phyloP scores from a whole-genome alignment of 495 filamentous ascomycete genomes.

The Tuber indicum region DNA sequence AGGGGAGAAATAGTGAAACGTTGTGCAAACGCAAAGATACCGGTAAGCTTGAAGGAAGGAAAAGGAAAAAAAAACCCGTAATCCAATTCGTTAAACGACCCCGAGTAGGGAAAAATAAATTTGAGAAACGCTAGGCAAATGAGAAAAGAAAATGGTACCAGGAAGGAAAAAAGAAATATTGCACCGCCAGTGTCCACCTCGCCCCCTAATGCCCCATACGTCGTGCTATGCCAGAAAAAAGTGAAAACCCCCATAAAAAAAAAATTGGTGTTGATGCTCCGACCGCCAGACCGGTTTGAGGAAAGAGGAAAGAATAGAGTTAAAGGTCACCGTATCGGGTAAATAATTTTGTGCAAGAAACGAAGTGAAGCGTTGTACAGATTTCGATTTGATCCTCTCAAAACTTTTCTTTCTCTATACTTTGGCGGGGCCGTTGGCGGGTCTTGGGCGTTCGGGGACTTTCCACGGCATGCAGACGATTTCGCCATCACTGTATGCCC shows the following conservation, averaged over 20 bases:
- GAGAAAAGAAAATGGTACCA: background rate
- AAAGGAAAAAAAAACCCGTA: background rate
- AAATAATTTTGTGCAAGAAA: conserved; percentile 27
- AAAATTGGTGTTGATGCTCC: background rate
- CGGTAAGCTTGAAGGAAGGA: background rate
- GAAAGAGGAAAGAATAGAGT: conserved; percentile 14
- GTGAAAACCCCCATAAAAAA: background rate
- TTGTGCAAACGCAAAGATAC: background rate
- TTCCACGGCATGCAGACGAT: conserved; percentile 43
- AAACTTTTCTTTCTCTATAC: conserved; percentile 20
- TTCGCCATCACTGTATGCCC: conserved; percentile 95
- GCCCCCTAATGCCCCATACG: background rate
- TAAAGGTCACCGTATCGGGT: conserved; percentile 22
- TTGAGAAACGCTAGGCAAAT: background rate
- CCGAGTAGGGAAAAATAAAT: background rate
- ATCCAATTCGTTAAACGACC: background rate
- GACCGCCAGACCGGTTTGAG: background rate
- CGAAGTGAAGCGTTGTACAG: conserved; percentile 20
- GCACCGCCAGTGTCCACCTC: background rate
- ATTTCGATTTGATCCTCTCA: conserved; percentile 15
- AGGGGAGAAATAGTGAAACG: background rate
- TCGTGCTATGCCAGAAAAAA: conserved; percentile 2
- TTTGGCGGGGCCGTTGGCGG: conserved; percentile 15
- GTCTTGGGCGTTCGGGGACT: conserved; percentile 37
- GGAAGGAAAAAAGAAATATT: background rate